Evolutionary conservation across 257 asterid species (phyloP).

Genomic region (Leptodermis oblonga): DNA sequence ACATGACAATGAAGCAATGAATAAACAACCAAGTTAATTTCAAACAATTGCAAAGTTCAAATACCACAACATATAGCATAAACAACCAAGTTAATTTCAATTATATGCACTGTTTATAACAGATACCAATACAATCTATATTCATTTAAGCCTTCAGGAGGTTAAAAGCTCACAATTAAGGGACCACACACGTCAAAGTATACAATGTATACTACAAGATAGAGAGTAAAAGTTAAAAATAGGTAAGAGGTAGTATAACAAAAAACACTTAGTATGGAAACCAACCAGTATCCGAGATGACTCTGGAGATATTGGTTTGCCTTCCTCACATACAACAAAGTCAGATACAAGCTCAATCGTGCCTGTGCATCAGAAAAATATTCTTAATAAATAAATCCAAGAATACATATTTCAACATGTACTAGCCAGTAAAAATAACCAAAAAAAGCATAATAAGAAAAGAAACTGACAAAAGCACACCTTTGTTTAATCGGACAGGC

Average conservation of each 20-base stretch:
- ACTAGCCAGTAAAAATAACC: background rate
- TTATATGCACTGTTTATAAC: background rate
- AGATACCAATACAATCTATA: background rate
- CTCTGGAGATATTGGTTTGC: constrained; percentile 77
- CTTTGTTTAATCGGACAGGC: constrained; percentile 94
- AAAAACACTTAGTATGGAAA: too few species aligned
- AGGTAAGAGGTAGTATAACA: background rate
- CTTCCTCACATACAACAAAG: constrained; percentile 84
- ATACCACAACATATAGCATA: background rate
- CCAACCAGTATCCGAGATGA: constrained; percentile 83
- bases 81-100: background rate
- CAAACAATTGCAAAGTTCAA: background rate
- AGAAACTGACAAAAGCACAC: constrained; percentile 23
- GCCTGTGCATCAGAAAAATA: constrained; percentile 43
- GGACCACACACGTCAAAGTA: too few species aligned
- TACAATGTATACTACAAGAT: background rate
- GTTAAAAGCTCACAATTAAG: background rate
- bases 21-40: background rate
- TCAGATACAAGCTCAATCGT: constrained; percentile 86
- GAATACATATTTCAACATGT: background rate
- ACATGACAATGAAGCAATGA: constrained; percentile 16
- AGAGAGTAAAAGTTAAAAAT: background rate
- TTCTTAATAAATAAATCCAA: background rate
- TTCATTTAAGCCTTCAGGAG: background rate
- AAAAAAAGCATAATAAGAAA: background rate